Evolutionary conservation across 2,329 filamentous ascomycete genomes (phyloP).

Genomic region (Ceratocystis colombiana): DNA sequence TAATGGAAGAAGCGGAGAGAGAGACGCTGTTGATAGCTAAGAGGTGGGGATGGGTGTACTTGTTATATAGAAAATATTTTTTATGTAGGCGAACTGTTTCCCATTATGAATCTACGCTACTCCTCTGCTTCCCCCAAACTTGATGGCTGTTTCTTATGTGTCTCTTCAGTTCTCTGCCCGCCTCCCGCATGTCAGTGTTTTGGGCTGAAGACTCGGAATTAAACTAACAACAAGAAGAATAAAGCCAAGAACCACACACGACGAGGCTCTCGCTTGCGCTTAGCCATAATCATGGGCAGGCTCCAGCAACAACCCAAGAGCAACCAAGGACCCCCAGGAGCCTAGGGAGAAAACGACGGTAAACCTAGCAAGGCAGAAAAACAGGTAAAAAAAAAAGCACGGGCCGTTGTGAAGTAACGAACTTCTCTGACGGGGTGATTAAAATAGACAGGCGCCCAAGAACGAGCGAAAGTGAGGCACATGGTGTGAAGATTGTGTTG

Average conservation of each 20-base stretch:
- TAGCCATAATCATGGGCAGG: background rate
- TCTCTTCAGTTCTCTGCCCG: slow-evolving; percentile 1
- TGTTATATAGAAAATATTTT: background rate
- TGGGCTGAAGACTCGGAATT: slow-evolving; percentile 4
- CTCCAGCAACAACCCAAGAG: background rate
- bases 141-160: slow-evolving; percentile 7
- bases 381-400: slow-evolving; percentile 4
- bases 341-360: background rate
- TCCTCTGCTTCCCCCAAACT: background rate
- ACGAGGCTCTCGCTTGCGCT: slow-evolving; percentile 12
- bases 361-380: slow-evolving; percentile 12
- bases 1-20: background rate
- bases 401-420: slow-evolving; percentile 4
- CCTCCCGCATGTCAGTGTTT: slow-evolving; percentile 13
- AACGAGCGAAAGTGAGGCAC: slow-evolving; percentile 3
- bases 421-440: background rate
- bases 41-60: background rate
- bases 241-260: background rate
- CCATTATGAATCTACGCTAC: background rate
- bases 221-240: background rate
- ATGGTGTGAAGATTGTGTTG: background rate
- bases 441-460: slow-evolving; percentile 10
- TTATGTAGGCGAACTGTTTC: background rate
- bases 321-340: too few relatives aligned
- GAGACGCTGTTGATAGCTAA: background rate